A percentile compares a stretch with the other conserved stretches of the same genome.
Evolutionary conservation across 2,329 filamentous ascomycete genomes (phyloP).

Genomic region (Sporothrix humicola): DNA sequence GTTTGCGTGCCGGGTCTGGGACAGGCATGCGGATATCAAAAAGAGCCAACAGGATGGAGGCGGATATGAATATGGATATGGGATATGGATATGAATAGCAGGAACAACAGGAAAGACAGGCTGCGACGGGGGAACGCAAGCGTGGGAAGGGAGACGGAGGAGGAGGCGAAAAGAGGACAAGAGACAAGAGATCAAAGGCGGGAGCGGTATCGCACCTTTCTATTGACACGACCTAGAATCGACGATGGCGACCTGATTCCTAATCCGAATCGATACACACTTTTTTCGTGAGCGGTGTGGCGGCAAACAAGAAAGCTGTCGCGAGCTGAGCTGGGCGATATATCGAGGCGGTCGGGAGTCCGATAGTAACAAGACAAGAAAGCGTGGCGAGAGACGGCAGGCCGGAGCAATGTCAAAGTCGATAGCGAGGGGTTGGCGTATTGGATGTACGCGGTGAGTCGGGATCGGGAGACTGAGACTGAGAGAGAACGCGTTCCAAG

Average conservation of each 20-base stretch:
- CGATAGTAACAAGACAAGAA: background rate
- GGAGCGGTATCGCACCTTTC: slow-evolving; percentile 24
- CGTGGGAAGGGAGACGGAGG: background rate
- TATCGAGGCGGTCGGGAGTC: background rate
- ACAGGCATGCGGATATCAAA: background rate
- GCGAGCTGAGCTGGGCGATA: background rate
- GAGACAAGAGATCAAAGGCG: background rate
- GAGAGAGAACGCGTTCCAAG: slow-evolving; percentile 6
- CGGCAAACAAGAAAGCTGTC: background rate
- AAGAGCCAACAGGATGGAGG: background rate
- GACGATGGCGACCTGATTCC: slow-evolving; percentile 8
- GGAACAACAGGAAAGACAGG: background rate
- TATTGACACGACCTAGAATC: slow-evolving; percentile 2
- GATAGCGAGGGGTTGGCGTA: background rate
- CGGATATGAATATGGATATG: background rate
- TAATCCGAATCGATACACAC: slow-evolving; percentile 11
- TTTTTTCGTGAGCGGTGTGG: slow-evolving; percentile 20
- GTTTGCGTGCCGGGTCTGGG: slow-evolving; percentile 11
- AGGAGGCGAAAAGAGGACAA: slow-evolving; percentile 2
- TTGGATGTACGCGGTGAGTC: background rate
- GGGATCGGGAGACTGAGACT: background rate
- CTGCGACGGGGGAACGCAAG: slow-evolving; percentile 13
- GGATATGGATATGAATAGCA: background rate
- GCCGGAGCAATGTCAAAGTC: background rate
- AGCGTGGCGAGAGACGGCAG: slow-evolving; percentile 6